These are phyloP conservation scores for Mycena rebaudengoi DNA, from an alignment of 768 basidiomycete species.

Conservation along the genomic window DNA sequence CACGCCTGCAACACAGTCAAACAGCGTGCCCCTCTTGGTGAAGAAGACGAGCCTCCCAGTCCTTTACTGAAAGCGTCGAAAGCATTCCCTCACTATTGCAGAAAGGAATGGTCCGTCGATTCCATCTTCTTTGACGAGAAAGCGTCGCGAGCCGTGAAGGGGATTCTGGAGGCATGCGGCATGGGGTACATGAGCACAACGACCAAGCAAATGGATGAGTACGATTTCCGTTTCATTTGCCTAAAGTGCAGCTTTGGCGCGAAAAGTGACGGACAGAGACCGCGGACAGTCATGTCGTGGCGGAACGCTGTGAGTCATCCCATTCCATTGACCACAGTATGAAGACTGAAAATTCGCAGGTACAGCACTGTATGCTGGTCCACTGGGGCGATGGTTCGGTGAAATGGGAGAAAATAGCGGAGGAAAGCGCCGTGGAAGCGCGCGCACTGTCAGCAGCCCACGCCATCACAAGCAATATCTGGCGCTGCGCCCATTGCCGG, in stretches of 20 bases:
- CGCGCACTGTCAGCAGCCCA: slow-evolving; percentile 23
- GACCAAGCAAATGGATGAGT: slow-evolving; percentile 36
- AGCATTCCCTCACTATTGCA: slow-evolving; percentile 13
- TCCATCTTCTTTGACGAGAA: slow-evolving; percentile 39
- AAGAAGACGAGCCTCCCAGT: slow-evolving; percentile 16
- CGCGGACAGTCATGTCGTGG: slow-evolving; percentile 40
- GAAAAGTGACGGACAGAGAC: slow-evolving; percentile 43
- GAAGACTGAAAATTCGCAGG: slow-evolving; percentile 27
- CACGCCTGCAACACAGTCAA: slow-evolving; percentile 40
- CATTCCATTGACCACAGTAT: background rate
- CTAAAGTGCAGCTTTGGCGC: slow-evolving; percentile 44
- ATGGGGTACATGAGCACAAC: slow-evolving; percentile 34
- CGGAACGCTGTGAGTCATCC: slow-evolving; percentile 39
- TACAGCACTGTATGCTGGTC: slow-evolving; percentile 39
- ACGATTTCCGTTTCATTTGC: slow-evolving; percentile 44
- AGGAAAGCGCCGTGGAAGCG: slow-evolving; percentile 33
- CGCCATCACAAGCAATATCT: slow-evolving; percentile 20
- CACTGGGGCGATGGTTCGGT: slow-evolving; percentile 40
- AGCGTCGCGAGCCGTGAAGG: slow-evolving; percentile 38
- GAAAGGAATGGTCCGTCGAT: slow-evolving; percentile 33
- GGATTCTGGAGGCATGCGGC: slow-evolving; percentile 41
- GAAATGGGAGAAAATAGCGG: slow-evolving; percentile 38
- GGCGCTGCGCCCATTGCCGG: slow-evolving; percentile 40
- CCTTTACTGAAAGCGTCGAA: slow-evolving; percentile 19
- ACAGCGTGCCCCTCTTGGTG: background rate